Conservation (phyloP, 257 asterid genomes). For the Penstemon barbatus region DNA sequence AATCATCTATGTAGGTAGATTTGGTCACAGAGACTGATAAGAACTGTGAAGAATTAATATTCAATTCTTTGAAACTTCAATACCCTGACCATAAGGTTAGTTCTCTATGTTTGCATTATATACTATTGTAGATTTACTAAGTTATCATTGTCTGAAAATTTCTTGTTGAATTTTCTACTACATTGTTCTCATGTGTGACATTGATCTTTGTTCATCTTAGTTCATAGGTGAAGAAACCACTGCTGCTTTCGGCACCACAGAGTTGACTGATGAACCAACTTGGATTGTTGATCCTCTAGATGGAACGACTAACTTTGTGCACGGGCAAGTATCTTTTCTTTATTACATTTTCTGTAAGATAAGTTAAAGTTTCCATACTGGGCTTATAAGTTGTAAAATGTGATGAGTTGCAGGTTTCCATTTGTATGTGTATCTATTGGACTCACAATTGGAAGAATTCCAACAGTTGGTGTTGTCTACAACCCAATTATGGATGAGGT, state of each 20-base stretch:
- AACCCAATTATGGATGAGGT: conserved; percentile 91
- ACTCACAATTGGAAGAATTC: conserved; percentile 67
- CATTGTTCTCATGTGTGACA: neutral
- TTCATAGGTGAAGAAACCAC: conserved; percentile 98
- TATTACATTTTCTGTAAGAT: conserved; percentile 13
- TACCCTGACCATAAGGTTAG: conserved; percentile 79
- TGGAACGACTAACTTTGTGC: conserved; percentile 97
- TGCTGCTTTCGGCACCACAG: conserved; percentile 71
- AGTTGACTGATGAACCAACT: conserved; percentile 88
- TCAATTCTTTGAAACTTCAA: conserved; percentile 53
- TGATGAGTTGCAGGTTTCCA: conserved; percentile 58
- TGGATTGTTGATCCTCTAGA: conserved; percentile 98
- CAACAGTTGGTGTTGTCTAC: conserved; percentile 82
- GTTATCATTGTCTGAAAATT: conserved; percentile 12
- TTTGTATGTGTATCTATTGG: conserved; percentile 91
- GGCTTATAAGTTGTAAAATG: conserved; percentile 22
- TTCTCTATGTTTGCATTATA: neutral
- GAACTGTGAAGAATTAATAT: conserved; percentile 82
- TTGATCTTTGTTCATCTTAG: conserved; percentile 34
- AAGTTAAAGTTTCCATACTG: neutral
- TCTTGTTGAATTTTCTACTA: neutral
- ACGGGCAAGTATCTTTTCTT: conserved; percentile 58
- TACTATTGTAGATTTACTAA: conserved; percentile 1
- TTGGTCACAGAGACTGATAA: conserved; percentile 96
- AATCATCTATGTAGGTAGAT: conserved; percentile 61